phyloP scores from a whole-genome alignment of 1,284 basidiomycete species.

The Naganishia sp. region DNA sequence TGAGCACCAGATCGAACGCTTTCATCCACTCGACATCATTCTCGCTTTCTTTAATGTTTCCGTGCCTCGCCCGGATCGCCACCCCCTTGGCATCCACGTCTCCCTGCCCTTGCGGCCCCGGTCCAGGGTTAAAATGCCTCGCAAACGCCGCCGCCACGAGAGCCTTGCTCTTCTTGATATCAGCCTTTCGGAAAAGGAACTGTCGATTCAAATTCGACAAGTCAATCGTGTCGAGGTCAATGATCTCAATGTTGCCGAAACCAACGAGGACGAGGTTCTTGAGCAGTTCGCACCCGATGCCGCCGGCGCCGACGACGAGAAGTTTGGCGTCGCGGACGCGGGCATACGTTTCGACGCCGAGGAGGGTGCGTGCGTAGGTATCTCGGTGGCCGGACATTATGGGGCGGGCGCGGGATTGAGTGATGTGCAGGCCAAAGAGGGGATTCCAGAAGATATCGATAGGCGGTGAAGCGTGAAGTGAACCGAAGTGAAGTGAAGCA shows the following conservation, averaged over 20 bases:
- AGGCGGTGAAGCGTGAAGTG: too few species aligned
- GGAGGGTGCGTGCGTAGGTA: constrained; percentile 58
- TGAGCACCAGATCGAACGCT: constrained; percentile 87
- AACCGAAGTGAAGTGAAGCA: not conserved
- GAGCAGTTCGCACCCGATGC: constrained; percentile 95
- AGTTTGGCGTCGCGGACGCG: constrained; percentile 64
- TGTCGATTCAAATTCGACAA: constrained; percentile 97
- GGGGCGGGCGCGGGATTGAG: not conserved
- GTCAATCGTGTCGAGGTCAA: constrained; percentile 98
- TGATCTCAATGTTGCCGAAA: constrained; percentile 82
- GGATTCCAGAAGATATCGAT: too few species aligned
- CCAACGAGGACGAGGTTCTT: constrained; percentile 95
- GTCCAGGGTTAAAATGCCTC: constrained; percentile 82
- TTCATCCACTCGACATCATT: constrained; percentile 90
- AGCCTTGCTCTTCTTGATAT: constrained; percentile 95
- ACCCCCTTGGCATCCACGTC: constrained; percentile 55
- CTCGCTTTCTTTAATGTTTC: constrained; percentile 90
- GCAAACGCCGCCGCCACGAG: constrained; percentile 89
- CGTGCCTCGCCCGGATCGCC: constrained; percentile 83
- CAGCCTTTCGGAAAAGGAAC: constrained; percentile 95
- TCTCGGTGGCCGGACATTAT: not conserved
- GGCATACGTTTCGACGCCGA: constrained; percentile 67
- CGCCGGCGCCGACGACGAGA: constrained; percentile 91
- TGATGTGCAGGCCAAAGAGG: not conserved
- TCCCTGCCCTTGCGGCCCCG: constrained; percentile 20